Evolutionary conservation across 179 eudicot genomes (phyloP).

Genomic region (Actinidia chinensis): DNA sequence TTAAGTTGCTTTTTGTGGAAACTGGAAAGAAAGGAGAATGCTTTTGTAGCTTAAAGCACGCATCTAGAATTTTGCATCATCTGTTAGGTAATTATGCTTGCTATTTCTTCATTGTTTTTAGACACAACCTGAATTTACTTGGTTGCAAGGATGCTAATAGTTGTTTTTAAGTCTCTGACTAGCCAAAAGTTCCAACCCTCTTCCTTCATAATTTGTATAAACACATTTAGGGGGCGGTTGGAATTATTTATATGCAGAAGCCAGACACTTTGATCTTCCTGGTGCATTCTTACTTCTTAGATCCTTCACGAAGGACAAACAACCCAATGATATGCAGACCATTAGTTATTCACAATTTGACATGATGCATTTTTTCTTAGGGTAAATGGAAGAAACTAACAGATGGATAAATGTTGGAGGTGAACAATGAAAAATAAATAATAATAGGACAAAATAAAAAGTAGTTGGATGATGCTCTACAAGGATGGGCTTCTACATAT

Average conservation of each 20-base stretch:
- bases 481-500: background rate
- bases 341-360: background rate
- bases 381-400: background rate
- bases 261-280: constrained; percentile 6
- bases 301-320: background rate
- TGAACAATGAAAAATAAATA: background rate
- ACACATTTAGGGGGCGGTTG: background rate
- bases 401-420: background rate
- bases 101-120: too few species aligned
- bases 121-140: too few species aligned
- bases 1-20: background rate
- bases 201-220: background rate
- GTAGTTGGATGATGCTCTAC: background rate
- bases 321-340: background rate
- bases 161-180: background rate
- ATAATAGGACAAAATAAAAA: background rate
- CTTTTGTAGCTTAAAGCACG: background rate
- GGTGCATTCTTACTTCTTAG: background rate
- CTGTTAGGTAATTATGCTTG: background rate
- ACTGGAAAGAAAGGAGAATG: background rate
- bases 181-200: background rate
- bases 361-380: background rate
- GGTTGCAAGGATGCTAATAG: background rate
- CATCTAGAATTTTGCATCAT: background rate
- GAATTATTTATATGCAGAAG: background rate